Conservation (phyloP, 2,329 filamentous ascomycete genomes). For the Aspergillus awamori region DNA sequence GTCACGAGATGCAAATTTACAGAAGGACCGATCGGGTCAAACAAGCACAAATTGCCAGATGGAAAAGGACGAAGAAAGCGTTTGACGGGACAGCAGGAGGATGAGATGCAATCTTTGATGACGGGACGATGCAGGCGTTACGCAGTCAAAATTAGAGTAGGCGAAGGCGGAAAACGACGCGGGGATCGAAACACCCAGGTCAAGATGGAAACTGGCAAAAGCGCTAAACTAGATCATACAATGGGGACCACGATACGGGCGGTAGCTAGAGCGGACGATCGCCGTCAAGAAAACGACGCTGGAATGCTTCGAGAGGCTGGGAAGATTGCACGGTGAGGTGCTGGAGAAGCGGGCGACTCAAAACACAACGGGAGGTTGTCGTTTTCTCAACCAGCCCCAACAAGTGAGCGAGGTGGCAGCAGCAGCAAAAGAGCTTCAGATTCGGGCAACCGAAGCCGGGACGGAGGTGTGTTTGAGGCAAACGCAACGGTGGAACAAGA, state of each 20-base stretch:
- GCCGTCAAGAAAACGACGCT: constrained; percentile 6
- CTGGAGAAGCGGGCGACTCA: constrained; percentile 11
- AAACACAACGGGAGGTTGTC: background rate
- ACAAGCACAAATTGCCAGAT: constrained; percentile 24
- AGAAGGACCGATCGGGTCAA: constrained; percentile 26
- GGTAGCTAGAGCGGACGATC: constrained; percentile 1
- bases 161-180: constrained; percentile 30
- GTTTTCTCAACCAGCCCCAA: constrained; percentile 14
- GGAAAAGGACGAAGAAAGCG: constrained; percentile 22
- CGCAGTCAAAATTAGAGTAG: constrained; percentile 27
- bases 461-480: background rate
- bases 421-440: constrained; percentile 8
- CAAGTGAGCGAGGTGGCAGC: constrained; percentile 3
- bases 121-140: constrained; percentile 31
- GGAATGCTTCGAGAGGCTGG: background rate
- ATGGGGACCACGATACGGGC: constrained; percentile 5
- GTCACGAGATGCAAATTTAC: constrained; percentile 23
- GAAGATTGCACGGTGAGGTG: background rate
- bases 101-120: constrained; percentile 25
- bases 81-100: constrained; percentile 17
- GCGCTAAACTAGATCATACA: constrained; percentile 15
- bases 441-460: background rate
- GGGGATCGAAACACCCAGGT: constrained; percentile 27
- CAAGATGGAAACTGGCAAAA: constrained; percentile 23
- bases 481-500: constrained; percentile 2